Evolutionary conservation across 148 eudicot genomes (phyloP).

Genomic region (Suaeda aralocaspica): DNA sequence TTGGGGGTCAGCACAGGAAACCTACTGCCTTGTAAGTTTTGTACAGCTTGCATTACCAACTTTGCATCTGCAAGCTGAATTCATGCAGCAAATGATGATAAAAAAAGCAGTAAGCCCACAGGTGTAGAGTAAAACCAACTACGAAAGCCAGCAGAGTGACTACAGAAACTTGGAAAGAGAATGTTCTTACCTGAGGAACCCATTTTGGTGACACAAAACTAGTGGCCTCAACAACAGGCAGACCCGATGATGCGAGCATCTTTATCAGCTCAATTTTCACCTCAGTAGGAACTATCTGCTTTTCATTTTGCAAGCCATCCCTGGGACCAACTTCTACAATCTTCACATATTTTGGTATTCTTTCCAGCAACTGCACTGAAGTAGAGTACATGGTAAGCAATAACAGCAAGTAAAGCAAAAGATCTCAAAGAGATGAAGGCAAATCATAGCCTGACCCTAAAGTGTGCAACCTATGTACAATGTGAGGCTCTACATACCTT

Average conservation of each 20-base stretch:
- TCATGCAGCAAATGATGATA: background rate
- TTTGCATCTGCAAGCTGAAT: constrained; percentile 85
- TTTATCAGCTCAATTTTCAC: constrained; percentile 83
- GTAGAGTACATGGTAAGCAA: constrained; percentile 20
- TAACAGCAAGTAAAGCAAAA: background rate
- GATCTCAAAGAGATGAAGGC: constrained; percentile 4
- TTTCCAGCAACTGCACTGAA: constrained; percentile 60
- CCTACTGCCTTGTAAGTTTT: constrained; percentile 47
- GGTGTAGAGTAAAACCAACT: background rate
- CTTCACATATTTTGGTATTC: constrained; percentile 65
- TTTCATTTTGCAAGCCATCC: constrained; percentile 94
- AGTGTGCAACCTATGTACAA: background rate
- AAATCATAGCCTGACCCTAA: background rate
- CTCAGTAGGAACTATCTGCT: constrained; percentile 65
- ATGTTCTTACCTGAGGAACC: constrained; percentile 85
- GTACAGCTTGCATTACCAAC: constrained; percentile 69
- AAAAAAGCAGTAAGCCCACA: background rate
- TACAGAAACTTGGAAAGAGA: constrained; percentile 5
- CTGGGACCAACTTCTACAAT: constrained; percentile 98
- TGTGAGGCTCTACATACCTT: constrained; percentile 21
- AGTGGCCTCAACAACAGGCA: constrained; percentile 93
- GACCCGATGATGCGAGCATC: constrained; percentile 82
- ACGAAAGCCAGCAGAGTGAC: background rate
- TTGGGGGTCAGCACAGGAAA: constrained; percentile 92
- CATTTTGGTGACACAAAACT: constrained; percentile 97